These are phyloP conservation scores for Nakazawaea wyomingensis DNA, from an alignment of 805 yeast species.

Conservation along the genomic window DNA sequence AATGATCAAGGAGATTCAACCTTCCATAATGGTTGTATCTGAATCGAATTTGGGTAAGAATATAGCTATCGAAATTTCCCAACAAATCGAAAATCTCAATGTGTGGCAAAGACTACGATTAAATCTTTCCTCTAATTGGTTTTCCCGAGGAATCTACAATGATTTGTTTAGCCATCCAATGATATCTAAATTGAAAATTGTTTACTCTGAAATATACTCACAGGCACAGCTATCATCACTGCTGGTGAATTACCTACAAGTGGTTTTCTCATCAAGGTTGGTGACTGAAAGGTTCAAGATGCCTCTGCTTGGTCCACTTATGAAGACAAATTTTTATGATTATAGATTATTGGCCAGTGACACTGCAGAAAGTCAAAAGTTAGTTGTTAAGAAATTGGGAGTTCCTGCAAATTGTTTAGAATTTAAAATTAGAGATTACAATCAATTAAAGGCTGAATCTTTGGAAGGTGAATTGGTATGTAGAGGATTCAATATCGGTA, in stretches of 20 bases:
- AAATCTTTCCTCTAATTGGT: conserved; percentile 34
- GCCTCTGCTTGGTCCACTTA: conserved; percentile 51
- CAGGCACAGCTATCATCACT: conserved; percentile 15
- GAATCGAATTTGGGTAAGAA: conserved; percentile 22
- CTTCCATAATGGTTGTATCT: conserved; percentile 28
- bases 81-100: conserved; percentile 11
- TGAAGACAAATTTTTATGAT: conserved; percentile 57
- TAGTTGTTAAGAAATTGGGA: conserved; percentile 37
- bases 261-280: conserved; percentile 43
- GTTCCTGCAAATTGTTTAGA: conserved; percentile 57
- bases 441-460: conserved; percentile 26
- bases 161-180: conserved; percentile 23
- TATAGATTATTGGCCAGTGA: conserved; percentile 42
- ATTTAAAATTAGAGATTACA: conserved; percentile 41
- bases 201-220: conserved; percentile 32
- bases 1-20: conserved; percentile 15
- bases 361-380: conserved; percentile 1
- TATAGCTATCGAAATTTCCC: conserved; percentile 17
- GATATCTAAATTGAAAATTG: conserved; percentile 31
- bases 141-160: conserved; percentile 47
- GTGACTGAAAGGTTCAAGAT: conserved; percentile 43
- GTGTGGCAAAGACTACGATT: conserved; percentile 21
- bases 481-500: conserved; percentile 67
- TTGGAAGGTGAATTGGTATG: conserved; percentile 47
- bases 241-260: conserved; percentile 33